Base-by-base conservation (phyloP, 176 grass and related monocot species). In the Typha latifolia region DNA sequence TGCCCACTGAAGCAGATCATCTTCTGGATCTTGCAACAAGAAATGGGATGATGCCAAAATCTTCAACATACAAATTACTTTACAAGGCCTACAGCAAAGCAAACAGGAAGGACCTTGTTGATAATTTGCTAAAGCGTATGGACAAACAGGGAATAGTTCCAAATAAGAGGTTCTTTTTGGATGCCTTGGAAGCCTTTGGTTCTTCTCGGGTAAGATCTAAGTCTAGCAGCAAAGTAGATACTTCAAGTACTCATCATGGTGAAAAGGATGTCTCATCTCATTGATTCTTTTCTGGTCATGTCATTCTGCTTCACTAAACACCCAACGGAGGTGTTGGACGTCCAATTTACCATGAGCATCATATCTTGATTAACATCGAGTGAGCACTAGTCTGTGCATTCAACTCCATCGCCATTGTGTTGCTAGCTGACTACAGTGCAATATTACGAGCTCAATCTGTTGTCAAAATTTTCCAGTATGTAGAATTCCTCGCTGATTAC, bases 51-150 rank as follows among this genome's bases (percentile, higher is more conserved):
- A 67, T 82, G 12, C 82, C 85, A 10, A 78, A 73, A 74, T 78
- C 80, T 61, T 91, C 92, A 18, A 96, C 92, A 12, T 96, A 89
- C 69, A 91, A 91, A 77, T 79, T 96, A 74, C 92, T 96, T 68
- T 96, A 96, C 80, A 96, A 82, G 66, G 88, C 82, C 23, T 91
- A 88, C 69, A 85, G 81, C 49, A 91, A 79, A 62, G 85, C 56
- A 0, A 76, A 80, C 7, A 75, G 86, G 76, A 91, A 91, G 78
- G 72, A 73, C 6, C 87, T 96, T 75, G 72, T 91, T 9, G 75
- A 89, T 79, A 87, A 72, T 80, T 81, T 96, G 80, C 76, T 91
- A 61, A 81, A 91, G 66, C 69, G 47, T 18, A 96, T 96, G 92
- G 68, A 89, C 29, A 62, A 71, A 50, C 80, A 89, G 73, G 85